Base-by-base conservation (phyloP, 371 early-diverging fungal genomes). In the Funneliformis caledonium region DNA sequence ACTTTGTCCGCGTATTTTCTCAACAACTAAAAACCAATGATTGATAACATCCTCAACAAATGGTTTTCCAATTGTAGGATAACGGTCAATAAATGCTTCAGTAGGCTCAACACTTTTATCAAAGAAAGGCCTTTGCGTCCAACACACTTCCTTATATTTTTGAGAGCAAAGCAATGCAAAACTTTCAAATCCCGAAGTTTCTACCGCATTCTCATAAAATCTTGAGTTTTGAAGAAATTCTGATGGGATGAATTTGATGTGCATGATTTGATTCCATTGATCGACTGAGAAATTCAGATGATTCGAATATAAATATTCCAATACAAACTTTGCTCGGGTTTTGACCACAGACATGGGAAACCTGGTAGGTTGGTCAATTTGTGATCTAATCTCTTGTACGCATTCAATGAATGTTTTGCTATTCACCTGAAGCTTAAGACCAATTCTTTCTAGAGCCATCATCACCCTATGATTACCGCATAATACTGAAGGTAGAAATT, bases 281-380 rank as follows among this genome's bases (percentile, higher is more conserved):
- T 14, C 37, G 33, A 2, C 12, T 26, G 37, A 16, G 67, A 65
- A 65, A 37, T 65, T 6, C 33, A 65, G 14, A 45, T 48, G 22
- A 14, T 26, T 26, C 26, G 12, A 33, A 22, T 72, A 72, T 19
- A 72, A 72, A 72, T 43, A 72, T 9, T 72, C 52, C 42, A 72
- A 26, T 26, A 52, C 42, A 72, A 8, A 45, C 16, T 31, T 48
- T 37, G 67, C 67, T 33, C 37, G 37, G 16, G n/a, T 6, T 37
- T 65, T 65, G 12, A 72, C 8, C 42, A 72, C 8, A 6, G 47
- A 26, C 22, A 14, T 33, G 16, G 26, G 52, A 45, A 48, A 37
- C 3, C 14, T 22, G 1, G 11, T 8, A 31, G 26, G 33, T 65
- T 65, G 67, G 1, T 37, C 37, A 14, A 31, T 14, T 33, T 65